phyloP scores from a whole-genome alignment of 148 eudicot species.

The Heliamphora exappendiculata region DNA sequence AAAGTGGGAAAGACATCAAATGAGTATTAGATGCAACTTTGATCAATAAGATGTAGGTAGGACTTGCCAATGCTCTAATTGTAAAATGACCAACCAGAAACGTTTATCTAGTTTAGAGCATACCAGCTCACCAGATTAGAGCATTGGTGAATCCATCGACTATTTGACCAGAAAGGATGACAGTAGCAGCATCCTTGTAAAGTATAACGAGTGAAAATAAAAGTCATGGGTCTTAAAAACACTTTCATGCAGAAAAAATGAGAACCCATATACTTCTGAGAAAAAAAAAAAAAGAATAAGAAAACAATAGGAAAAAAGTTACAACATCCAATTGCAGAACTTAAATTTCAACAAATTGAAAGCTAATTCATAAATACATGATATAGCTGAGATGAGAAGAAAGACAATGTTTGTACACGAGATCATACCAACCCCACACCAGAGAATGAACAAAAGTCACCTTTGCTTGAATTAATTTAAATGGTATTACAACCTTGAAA shows the following conservation, averaged over 20 bases:
- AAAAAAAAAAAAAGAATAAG: neutral
- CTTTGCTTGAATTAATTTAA: no score
- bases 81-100: neutral
- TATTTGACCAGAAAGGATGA: slow-evolving; percentile 88
- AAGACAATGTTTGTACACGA: no score
- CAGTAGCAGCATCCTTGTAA: slow-evolving; percentile 69
- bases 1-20: no score
- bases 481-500: neutral
- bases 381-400: neutral
- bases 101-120: neutral
- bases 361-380: neutral
- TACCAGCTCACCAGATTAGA: slow-evolving; percentile 96
- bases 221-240: neutral
- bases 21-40: no score
- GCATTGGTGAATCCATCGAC: slow-evolving; percentile 81
- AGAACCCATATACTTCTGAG: slow-evolving; percentile 1
- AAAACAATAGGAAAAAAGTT: no score
- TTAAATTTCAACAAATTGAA: neutral
- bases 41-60: neutral
- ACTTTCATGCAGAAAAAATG: neutral
- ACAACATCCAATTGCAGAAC: no score
- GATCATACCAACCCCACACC: no score
- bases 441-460: no score
- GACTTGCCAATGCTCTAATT: neutral
- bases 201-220: neutral